These are phyloP conservation scores for Phytopythium litorale DNA, from an alignment of 352 stramenopile species.

Conservation along the genomic window DNA sequence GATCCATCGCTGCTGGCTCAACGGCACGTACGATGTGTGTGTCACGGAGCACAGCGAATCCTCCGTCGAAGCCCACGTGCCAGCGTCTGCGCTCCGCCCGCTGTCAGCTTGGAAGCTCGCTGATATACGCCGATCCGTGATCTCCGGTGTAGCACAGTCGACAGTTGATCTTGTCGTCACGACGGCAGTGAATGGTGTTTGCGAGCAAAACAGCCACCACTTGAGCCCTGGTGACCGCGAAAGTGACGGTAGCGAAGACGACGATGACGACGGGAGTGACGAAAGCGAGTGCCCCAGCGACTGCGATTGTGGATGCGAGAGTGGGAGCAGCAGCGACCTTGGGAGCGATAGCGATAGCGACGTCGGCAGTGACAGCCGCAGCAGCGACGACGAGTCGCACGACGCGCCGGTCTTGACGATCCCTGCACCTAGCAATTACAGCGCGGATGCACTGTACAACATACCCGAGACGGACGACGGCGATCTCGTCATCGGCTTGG, in stretches of 20 bases:
- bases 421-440: neutral
- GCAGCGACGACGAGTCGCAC: neutral
- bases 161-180: neutral
- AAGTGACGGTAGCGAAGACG: neutral
- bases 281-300: neutral
- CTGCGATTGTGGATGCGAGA: neutral
- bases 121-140: neutral
- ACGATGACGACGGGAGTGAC: neutral
- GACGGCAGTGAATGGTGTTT: neutral
- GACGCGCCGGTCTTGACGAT: neutral
- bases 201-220: neutral
- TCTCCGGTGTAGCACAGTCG: neutral
- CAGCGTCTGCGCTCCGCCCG: neutral
- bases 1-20: conserved; percentile 15
- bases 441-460: neutral
- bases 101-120: neutral
- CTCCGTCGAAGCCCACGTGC: neutral
- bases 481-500: neutral
- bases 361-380: neutral
- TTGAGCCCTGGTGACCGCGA: neutral
- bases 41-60: conserved; percentile 1
- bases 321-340: neutral
- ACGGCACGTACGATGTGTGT: conserved; percentile 21
- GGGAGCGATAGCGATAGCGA: neutral
- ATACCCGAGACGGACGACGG: neutral